Conservation (phyloP, 2,329 filamentous ascomycete species). For the Xylogone sp. region DNA sequence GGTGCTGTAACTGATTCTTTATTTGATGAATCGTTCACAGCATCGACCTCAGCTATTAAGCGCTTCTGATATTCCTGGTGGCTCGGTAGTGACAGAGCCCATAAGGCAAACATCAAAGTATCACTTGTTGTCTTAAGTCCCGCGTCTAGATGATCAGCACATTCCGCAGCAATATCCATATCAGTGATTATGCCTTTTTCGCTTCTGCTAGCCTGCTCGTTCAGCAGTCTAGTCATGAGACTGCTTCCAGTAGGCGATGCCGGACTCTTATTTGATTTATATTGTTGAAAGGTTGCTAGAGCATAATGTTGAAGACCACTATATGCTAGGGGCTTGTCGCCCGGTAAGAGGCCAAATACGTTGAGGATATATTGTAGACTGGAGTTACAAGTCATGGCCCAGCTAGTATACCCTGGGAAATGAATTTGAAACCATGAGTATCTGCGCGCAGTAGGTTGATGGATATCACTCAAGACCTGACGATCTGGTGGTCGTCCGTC, state of each 20-base stretch:
- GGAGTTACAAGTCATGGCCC: slow-evolving; percentile 36
- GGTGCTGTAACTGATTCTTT: slow-evolving; percentile 30
- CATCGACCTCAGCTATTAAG: slow-evolving; percentile 38
- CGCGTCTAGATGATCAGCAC: slow-evolving; percentile 49
- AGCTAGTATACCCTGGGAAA: slow-evolving; percentile 39
- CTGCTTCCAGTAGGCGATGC: background rate
- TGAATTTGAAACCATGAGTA: slow-evolving; percentile 48
- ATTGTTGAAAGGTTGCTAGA: background rate
- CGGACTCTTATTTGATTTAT: background rate
- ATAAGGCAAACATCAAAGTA: slow-evolving; percentile 46
- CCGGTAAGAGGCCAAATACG: slow-evolving; percentile 40
- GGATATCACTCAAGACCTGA: slow-evolving; percentile 41
- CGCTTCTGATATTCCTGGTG: slow-evolving; percentile 39
- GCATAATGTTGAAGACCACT: slow-evolving; percentile 45
- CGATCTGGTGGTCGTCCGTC: slow-evolving; percentile 33
- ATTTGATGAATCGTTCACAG: slow-evolving; percentile 19
- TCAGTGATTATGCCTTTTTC: slow-evolving; percentile 21
- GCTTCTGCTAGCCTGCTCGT: slow-evolving; percentile 28
- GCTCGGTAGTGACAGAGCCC: slow-evolving; percentile 42
- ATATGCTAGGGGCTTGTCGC: slow-evolving; percentile 46
- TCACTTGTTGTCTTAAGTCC: slow-evolving; percentile 52
- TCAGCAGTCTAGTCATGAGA: slow-evolving; percentile 10
- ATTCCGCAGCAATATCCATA: slow-evolving; percentile 48
- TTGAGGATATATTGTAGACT: slow-evolving; percentile 28
- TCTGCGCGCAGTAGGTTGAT: slow-evolving; percentile 40